phyloP scores from a whole-genome alignment of 208 protist species.

The Trypanosomatidae sp. region DNA sequence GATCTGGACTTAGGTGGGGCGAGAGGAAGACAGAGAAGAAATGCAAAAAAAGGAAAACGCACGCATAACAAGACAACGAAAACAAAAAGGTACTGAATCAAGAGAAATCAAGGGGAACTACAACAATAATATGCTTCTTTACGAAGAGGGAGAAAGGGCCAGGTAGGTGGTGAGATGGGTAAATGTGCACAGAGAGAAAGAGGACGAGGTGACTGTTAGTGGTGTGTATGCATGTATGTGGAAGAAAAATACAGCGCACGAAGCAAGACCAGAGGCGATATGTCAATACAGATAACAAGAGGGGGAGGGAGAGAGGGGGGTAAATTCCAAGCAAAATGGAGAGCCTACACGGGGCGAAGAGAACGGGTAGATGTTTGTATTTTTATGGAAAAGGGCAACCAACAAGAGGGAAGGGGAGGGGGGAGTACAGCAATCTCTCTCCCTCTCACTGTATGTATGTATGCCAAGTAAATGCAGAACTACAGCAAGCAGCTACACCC shows the following conservation, averaged over 20 bases:
- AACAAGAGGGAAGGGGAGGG: neutral
- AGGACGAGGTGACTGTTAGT: neutral
- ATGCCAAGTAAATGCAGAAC: neutral
- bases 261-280: neutral
- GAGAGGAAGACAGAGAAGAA: neutral
- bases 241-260: neutral
- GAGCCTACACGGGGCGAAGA: no score
- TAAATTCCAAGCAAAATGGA: neutral
- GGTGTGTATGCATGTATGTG: neutral
- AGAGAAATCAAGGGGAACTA: neutral
- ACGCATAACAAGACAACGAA: neutral
- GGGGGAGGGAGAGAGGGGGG: neutral
- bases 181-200: neutral
- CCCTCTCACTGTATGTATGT: neutral
- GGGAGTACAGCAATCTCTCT: neutral
- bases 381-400: neutral
- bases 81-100: neutral
- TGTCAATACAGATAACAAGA: slow-evolving; percentile 3
- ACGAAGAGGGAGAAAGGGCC: neutral
- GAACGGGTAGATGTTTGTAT: no score
- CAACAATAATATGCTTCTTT: neutral
- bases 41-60: neutral
- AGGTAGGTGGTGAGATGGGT: neutral
- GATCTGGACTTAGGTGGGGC: neutral
- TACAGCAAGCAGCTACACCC: no score